Evolutionary conservation across 2,329 filamentous ascomycete species (phyloP).

Genomic region (Capronia americana): DNA sequence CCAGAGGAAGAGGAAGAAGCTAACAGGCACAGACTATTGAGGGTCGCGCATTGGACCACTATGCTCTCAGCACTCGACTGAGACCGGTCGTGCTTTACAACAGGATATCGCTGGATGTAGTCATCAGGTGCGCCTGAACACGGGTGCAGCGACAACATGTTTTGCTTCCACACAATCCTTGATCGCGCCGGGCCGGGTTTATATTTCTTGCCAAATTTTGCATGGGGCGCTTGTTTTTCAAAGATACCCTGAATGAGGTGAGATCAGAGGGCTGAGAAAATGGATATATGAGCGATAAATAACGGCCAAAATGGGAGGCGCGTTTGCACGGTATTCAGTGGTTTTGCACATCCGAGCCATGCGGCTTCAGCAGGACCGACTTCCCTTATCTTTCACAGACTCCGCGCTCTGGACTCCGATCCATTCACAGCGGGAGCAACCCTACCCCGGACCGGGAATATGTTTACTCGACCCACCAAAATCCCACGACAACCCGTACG

Average conservation of each 20-base stretch:
- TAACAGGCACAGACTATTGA: conserved; percentile 23
- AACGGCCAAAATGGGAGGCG: conserved; percentile 14
- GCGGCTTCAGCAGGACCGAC: not conserved
- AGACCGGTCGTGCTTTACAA: conserved; percentile 13
- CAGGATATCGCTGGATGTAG: not conserved
- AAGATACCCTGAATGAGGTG: conserved; percentile 35
- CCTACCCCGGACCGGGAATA: not conserved
- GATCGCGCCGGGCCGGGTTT: not conserved
- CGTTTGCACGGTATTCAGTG: not conserved
- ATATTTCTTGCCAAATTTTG: conserved; percentile 18
- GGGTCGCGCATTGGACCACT: not conserved
- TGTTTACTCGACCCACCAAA: not conserved
- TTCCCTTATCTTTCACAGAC: not conserved
- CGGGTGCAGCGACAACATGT: not conserved
- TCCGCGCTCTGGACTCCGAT: too few species aligned
- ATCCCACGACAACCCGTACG: conserved; percentile 7
- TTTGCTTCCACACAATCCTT: not conserved
- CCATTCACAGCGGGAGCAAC: not conserved
- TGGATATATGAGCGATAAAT: conserved; percentile 9
- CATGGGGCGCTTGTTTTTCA: conserved; percentile 8
- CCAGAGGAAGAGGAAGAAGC: conserved; percentile 31
- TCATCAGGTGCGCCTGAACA: not conserved
- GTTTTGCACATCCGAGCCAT: not conserved
- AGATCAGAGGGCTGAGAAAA: conserved; percentile 22
- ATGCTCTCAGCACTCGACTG: conserved; percentile 1